Conservation (phyloP, 2,329 filamentous ascomycete species). For the Dothistroma pini region DNA sequence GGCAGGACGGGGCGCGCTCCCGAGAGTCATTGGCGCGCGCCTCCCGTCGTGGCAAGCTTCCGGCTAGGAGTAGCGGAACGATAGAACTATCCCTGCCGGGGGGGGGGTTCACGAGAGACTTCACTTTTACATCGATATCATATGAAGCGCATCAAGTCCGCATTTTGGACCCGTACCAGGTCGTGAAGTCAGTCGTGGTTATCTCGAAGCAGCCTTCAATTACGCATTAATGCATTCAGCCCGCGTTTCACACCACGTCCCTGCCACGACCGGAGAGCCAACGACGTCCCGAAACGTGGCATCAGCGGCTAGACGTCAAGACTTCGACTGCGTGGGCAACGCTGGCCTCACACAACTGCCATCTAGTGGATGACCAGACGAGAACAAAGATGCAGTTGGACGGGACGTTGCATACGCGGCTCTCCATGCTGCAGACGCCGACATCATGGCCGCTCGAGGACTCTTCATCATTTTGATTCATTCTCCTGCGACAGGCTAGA, state of each 20-base stretch:
- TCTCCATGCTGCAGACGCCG: background rate
- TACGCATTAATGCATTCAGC: background rate
- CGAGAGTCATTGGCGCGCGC: background rate
- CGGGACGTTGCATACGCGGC: background rate
- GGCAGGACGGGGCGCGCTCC: background rate
- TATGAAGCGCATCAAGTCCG: background rate
- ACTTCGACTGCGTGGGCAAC: background rate
- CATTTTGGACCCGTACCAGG: background rate
- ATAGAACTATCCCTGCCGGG: too few species aligned
- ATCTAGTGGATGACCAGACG: background rate
- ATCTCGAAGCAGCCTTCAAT: too few species aligned
- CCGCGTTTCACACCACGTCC: background rate
- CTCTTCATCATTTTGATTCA: background rate
- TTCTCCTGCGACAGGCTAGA: background rate
- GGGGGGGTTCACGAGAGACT: background rate
- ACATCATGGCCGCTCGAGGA: background rate
- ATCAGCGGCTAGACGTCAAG: background rate
- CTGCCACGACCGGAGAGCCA: background rate
- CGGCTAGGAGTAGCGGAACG: background rate
- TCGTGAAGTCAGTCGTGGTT: background rate
- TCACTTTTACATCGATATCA: background rate
- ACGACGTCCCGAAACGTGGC: background rate
- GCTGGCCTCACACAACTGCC: background rate
- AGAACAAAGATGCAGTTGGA: background rate
- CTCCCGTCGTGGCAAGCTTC: background rate